Evolutionary conservation across 2,329 filamentous ascomycete species (phyloP).

Genomic region (Trichoderma arundinaceum): DNA sequence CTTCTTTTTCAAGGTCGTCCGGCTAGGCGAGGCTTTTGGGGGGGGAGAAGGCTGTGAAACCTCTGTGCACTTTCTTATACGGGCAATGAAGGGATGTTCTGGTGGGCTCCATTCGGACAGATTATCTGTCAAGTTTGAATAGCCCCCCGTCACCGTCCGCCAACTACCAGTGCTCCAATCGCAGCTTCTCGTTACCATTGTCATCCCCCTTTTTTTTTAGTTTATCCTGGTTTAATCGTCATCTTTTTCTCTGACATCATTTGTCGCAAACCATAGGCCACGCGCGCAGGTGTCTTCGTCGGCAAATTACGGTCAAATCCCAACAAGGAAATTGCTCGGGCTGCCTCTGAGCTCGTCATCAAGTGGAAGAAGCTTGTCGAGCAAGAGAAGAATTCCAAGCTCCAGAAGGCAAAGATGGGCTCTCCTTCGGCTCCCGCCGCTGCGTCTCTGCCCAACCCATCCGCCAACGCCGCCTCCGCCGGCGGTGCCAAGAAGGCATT

Average conservation of each 20-base stretch:
- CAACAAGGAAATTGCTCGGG: constrained; percentile 79
- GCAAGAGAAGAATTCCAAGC: constrained; percentile 59
- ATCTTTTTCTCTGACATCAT: constrained; percentile 18
- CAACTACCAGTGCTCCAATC: constrained; percentile 3
- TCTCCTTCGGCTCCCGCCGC: constrained; percentile 45
- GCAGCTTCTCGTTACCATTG: neutral
- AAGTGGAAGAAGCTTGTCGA: constrained; percentile 87
- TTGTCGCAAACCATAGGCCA: constrained; percentile 58
- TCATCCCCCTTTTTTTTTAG: neutral
- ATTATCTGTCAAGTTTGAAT: constrained; percentile 19
- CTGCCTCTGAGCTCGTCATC: constrained; percentile 80
- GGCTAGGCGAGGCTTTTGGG: neutral
- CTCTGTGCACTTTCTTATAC: neutral
- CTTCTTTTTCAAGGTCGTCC: neutral
- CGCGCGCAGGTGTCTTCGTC: constrained; percentile 88
- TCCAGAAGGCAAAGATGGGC: constrained; percentile 50
- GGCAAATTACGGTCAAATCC: constrained; percentile 78
- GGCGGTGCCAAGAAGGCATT: constrained; percentile 56
- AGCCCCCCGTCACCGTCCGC: constrained; percentile 4
- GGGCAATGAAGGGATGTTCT: neutral
- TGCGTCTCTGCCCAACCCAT: constrained; percentile 59
- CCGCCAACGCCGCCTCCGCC: constrained; percentile 51
- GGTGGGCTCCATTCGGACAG: constrained; percentile 7
- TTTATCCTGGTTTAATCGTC: neutral
- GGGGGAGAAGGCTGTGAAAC: neutral